Conservation (phyloP, 2,329 filamentous ascomycete species). For the Samsoniella hepiali region DNA sequence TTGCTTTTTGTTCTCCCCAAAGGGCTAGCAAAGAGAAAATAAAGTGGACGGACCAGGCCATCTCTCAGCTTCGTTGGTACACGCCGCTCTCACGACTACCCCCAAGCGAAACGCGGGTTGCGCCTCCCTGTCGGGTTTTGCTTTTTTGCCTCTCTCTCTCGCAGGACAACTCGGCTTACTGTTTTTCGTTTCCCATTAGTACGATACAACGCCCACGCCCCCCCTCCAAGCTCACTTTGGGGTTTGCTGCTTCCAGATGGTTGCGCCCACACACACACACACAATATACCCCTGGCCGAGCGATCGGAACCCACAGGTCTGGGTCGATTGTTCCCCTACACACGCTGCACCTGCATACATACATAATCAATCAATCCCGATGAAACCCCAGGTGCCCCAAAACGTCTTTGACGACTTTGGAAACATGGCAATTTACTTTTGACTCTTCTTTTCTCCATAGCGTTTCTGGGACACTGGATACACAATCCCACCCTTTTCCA, state of each 20-base stretch:
- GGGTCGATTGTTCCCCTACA: slow-evolving; percentile 5
- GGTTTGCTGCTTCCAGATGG: not conserved
- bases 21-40: not conserved
- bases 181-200: not conserved
- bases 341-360: not conserved
- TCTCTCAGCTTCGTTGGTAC: not conserved
- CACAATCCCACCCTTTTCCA: not conserved
- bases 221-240: not conserved
- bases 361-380: not conserved
- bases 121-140: not conserved
- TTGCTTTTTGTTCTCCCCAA: slow-evolving; percentile 7
- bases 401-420: slow-evolving; percentile 8
- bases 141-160: not conserved
- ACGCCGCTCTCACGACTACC: not conserved
- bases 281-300: not conserved
- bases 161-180: not conserved
- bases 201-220: not conserved
- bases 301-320: slow-evolving; percentile 15
- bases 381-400: not conserved
- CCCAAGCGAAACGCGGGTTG: not conserved
- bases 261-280: not conserved
- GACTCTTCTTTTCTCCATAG: not conserved
- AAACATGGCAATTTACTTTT: slow-evolving; percentile 19
- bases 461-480: not conserved
- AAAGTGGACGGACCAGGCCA: not conserved